Evolutionary conservation across 495 filamentous ascomycete genomes (phyloP).

Genomic region (Hypoxylon fragiforme): DNA sequence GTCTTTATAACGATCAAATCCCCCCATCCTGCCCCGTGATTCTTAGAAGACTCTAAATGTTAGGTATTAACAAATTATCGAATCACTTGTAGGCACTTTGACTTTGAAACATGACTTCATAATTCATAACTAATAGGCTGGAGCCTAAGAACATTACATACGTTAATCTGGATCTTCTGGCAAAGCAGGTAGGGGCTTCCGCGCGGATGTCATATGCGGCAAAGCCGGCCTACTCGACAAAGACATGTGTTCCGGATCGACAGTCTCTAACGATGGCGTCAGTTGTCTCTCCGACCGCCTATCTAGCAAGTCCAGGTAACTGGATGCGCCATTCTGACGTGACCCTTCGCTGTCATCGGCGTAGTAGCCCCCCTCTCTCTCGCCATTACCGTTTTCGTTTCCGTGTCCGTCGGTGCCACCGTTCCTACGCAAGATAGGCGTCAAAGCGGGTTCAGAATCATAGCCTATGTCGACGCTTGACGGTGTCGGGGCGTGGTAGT

Average conservation of each 20-base stretch:
- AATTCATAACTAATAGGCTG: slow-evolving; percentile 19
- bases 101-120: slow-evolving; percentile 25
- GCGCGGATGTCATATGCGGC: slow-evolving; percentile 30
- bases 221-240: slow-evolving; percentile 32
- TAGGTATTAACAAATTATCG: too few species aligned
- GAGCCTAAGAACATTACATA: slow-evolving; percentile 5
- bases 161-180: slow-evolving; percentile 46
- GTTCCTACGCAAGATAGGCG: too few species aligned
- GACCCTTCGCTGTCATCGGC: slow-evolving; percentile 8
- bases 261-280: slow-evolving; percentile 43
- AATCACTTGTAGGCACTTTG: too few species aligned
- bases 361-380: slow-evolving; percentile 24
- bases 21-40: not conserved
- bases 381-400: not conserved
- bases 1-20: slow-evolving; percentile 6
- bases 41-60: not conserved
- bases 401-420: too few species aligned
- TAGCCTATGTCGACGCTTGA: slow-evolving; percentile 34
- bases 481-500: slow-evolving; percentile 29
- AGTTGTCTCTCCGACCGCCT: slow-evolving; percentile 36
- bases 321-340: slow-evolving; percentile 2
- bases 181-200: slow-evolving; percentile 56
- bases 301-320: slow-evolving; percentile 23
- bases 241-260: slow-evolving; percentile 22
- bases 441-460: slow-evolving; percentile 36